These are phyloP conservation scores for Hymenoscyphus fructigenus DNA, from an alignment of 2,329 filamentous ascomycete genomes.

Conservation along the genomic window DNA sequence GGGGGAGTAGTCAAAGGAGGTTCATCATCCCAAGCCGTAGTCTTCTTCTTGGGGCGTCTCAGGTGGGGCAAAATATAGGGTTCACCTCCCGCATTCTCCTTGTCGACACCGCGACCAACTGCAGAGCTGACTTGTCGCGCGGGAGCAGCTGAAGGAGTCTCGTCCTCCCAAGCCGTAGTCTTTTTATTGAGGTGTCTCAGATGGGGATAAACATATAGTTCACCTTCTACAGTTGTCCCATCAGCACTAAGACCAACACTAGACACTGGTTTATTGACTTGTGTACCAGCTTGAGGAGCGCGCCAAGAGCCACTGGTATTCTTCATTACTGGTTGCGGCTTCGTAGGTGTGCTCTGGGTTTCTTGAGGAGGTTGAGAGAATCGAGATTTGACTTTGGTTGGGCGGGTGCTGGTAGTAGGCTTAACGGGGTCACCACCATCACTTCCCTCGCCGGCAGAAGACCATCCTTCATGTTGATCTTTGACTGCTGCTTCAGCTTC, in stretches of 20 bases:
- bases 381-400: too few species aligned
- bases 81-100: not conserved
- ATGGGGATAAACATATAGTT: not conserved
- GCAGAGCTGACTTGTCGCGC: not conserved
- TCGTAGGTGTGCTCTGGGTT: not conserved
- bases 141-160: not conserved
- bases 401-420: not conserved
- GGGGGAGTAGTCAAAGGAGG: too few species aligned
- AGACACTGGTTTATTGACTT: not conserved
- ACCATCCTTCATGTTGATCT: constrained; percentile 27
- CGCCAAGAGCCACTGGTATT: not conserved
- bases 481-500: constrained; percentile 18
- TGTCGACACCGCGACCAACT: not conserved
- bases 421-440: constrained; percentile 26
- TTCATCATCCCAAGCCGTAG: not conserved
- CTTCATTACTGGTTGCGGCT: not conserved
- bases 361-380: not conserved
- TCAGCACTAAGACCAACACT: not conserved
- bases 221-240: not conserved
- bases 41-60: not conserved
- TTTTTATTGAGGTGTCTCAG: not conserved
- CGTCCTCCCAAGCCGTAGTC: not conserved
- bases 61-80: not conserved
- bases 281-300: not conserved
- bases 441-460: constrained; percentile 28